phyloP scores from a whole-genome alignment of 2,329 filamentous ascomycete species.

The Tympanopsis confertula region DNA sequence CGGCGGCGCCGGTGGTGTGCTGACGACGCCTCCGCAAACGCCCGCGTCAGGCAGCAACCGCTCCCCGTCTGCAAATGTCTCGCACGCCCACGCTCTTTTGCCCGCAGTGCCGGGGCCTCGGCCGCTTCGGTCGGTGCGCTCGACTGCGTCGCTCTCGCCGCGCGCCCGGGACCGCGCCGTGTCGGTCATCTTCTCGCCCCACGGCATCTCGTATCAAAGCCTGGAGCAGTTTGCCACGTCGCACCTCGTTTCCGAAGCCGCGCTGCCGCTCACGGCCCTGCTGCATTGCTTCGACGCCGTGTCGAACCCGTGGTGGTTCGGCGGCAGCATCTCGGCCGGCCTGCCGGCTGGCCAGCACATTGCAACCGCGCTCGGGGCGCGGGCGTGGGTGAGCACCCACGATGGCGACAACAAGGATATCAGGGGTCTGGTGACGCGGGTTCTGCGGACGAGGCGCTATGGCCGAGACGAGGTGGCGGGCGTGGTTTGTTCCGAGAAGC shows the following conservation, averaged over 20 bases:
- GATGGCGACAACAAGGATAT: slow-evolving; percentile 48
- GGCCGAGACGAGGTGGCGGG: slow-evolving; percentile 29
- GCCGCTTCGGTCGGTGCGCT: not conserved
- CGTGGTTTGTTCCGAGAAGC: slow-evolving; percentile 16
- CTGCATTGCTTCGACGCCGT: slow-evolving; percentile 53
- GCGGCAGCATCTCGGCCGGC: slow-evolving; percentile 44
- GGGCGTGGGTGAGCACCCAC: slow-evolving; percentile 49
- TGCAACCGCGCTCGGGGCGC: slow-evolving; percentile 37
- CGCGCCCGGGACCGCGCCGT: slow-evolving; percentile 30
- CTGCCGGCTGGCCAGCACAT: slow-evolving; percentile 44
- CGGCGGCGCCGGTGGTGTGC: not conserved
- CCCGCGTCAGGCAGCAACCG: slow-evolving; percentile 5
- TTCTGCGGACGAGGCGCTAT: slow-evolving; percentile 34
- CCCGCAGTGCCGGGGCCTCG: not conserved
- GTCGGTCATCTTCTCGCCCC: slow-evolving; percentile 53
- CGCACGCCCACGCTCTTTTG: not conserved
- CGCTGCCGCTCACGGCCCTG: slow-evolving; percentile 50
- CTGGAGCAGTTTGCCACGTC: slow-evolving; percentile 42
- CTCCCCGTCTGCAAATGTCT: not conserved
- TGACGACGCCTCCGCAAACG: not conserved
- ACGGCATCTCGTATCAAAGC: slow-evolving; percentile 42
- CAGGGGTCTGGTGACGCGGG: slow-evolving; percentile 34
- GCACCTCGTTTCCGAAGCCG: slow-evolving; percentile 41
- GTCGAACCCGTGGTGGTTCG: slow-evolving; percentile 48
- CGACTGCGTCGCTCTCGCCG: slow-evolving; percentile 18